Percentiles rank a stretch among this genome's conserved stretches.
These are phyloP conservation scores for Dictyostelium capitatum DNA, from an alignment of 78 protist species.

Conservation along the genomic window DNA sequence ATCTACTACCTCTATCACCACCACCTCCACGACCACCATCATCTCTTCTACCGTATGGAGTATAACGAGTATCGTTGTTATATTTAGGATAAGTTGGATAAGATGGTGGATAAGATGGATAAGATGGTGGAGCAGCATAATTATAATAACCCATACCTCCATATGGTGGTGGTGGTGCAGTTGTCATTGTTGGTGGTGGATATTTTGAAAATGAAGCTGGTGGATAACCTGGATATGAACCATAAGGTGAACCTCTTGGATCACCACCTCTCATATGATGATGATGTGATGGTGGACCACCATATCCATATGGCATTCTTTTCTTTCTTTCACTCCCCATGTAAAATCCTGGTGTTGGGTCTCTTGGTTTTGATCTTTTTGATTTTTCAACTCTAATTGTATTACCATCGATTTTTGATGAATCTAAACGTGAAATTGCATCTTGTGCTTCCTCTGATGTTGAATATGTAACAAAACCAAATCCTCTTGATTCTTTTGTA, in stretches of 20 bases:
- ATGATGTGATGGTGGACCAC: slow-evolving; percentile 10
- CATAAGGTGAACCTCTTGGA: slow-evolving; percentile 22
- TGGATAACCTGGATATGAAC: slow-evolving; percentile 30
- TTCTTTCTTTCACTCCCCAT: slow-evolving; percentile 72
- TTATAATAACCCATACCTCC: slow-evolving; percentile 54
- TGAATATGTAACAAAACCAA: slow-evolving; percentile 56
- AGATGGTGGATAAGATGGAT: slow-evolving; percentile 34
- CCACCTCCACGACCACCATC: not conserved
- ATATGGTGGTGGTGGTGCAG: slow-evolving; percentile 61
- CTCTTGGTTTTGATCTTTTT: slow-evolving; percentile 72
- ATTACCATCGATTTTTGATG: slow-evolving; percentile 58
- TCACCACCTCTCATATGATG: slow-evolving; percentile 21
- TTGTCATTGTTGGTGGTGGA: slow-evolving; percentile 39
- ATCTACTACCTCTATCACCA: slow-evolving; percentile 15
- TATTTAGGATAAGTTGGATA: not conserved
- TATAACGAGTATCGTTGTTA: slow-evolving; percentile 15
- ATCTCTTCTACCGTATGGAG: slow-evolving; percentile 20
- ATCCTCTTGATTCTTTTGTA: slow-evolving; percentile 67
- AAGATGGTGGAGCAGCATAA: slow-evolving; percentile 21
- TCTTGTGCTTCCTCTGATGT: slow-evolving; percentile 50
- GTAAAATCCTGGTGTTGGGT: slow-evolving; percentile 69
- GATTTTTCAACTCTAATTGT: slow-evolving; percentile 56
- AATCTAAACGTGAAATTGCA: slow-evolving; percentile 50
- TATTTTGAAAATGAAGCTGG: not conserved
- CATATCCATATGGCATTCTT: not conserved